These are phyloP conservation scores for Fusarium sp. DNA, from an alignment of 2,329 filamentous ascomycete species.

Conservation along the genomic window DNA sequence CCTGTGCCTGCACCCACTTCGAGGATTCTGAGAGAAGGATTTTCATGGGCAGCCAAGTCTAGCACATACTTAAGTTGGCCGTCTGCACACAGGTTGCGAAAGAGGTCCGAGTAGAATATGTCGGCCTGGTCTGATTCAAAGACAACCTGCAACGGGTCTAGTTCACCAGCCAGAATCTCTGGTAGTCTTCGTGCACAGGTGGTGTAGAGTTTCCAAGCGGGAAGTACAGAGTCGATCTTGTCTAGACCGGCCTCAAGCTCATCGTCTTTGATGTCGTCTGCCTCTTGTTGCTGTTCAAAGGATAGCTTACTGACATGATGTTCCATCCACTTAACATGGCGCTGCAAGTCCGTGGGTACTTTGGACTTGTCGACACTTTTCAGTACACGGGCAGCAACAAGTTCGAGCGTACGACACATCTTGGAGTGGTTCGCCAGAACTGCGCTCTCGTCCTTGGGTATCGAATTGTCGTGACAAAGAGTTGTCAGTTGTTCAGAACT, in stretches of 20 bases:
- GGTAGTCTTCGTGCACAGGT: not conserved
- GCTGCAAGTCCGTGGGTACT: not conserved
- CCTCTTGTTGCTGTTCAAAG: not conserved
- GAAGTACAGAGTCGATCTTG: not conserved
- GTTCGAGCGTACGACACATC: not conserved
- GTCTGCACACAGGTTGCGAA: constrained; percentile 5
- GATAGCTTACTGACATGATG: constrained; percentile 8
- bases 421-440: not conserved
- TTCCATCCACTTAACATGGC: constrained; percentile 14
- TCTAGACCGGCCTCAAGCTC: not conserved
- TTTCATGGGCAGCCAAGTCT: constrained; percentile 10
- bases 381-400: not conserved
- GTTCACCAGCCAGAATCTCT: not conserved
- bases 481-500: not conserved
- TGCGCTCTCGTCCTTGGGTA: not conserved
- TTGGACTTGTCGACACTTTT: not conserved
- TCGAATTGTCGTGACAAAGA: not conserved
- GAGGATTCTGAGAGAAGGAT: constrained; percentile 1
- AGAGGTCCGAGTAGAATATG: constrained; percentile 10
- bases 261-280: not conserved
- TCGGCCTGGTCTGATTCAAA: constrained; percentile 18
- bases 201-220: constrained; percentile 14
- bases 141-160: constrained; percentile 1
- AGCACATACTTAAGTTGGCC: not conserved
- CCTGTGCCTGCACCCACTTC: constrained; percentile 21